Base-by-base conservation (phyloP, 768 basidiomycete genomes). In the Boletus eberwhitei region DNA sequence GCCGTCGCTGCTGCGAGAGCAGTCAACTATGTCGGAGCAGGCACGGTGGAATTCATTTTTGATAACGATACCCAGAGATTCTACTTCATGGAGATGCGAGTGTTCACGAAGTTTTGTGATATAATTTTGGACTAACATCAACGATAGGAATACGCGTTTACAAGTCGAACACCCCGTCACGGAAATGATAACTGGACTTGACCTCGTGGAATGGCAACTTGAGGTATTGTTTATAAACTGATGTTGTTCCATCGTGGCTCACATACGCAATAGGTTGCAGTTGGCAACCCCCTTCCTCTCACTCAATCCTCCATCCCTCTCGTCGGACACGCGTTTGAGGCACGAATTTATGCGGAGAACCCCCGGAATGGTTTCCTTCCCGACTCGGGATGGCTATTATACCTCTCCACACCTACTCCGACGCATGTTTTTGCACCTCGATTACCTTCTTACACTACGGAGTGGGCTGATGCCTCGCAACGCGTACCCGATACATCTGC, bases 11-110 rank as follows among this genome's bases (percentile, higher is more conserved):
- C 95, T n/a, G 93, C 94, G 6, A 84, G 80, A 66, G 94, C 95
- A 4, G 94, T 98, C 44, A 79, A 86, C 55, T 98, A 98, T 64
- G 86, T 91, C 32, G 93, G 93, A 32, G 93, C 93, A 11, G 92
- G 92, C 5, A 94, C 92, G 0, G 90, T 95, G n/a, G 94, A 98
- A 68, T 97, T 98, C 63, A 96, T 98, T 59, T 93, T 96, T 59
- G 94, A 98, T 68, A 94, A 92, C 58, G 88, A 94, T 67, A 90
- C 88, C 8, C 73, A 82, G 52, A 78, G 83, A 55, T 96, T 96
- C 70, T 97, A 86, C 65, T 97, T 97, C 67, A 95, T 95, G 93
- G 94, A 97, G 72, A 96, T 96, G 91, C 86, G 60, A 49, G 86
- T 65, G 24, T 22, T 43, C 12, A 13, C 12, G 13, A 34, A 2